Conservation (phyloP, 139 green algal species). For the Zygnema cylindricum region DNA sequence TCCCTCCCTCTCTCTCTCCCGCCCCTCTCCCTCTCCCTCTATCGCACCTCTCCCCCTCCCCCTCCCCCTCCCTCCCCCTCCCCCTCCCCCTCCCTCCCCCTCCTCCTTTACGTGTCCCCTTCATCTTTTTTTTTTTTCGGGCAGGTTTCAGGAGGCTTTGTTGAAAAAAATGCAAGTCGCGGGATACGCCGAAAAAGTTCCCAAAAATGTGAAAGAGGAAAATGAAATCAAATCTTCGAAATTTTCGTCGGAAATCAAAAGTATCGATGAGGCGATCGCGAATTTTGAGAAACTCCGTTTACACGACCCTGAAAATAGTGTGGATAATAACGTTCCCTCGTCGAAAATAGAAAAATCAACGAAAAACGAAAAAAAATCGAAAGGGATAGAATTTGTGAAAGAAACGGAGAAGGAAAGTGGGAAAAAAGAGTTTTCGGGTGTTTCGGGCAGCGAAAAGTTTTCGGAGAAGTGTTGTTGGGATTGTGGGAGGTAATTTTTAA, state of each 20-base stretch:
- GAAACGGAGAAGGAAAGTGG: neutral
- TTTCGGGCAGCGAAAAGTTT: neutral
- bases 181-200: slow-evolving; percentile 66
- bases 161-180: slow-evolving; percentile 61
- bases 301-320: slow-evolving; percentile 2
- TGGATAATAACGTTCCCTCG: neutral
- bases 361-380: neutral
- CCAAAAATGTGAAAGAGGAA: slow-evolving; percentile 58
- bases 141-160: slow-evolving; percentile 45
- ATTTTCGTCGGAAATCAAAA: slow-evolving; percentile 55
- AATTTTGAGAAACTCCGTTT: slow-evolving; percentile 60
- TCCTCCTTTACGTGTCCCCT: neutral
- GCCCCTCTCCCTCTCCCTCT: neutral
- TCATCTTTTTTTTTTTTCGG: neutral
- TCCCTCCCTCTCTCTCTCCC: neutral
- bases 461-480: neutral
- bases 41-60: neutral
- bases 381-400: neutral
- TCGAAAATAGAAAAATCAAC: neutral
- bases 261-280: slow-evolving; percentile 41
- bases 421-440: neutral
- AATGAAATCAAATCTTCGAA: slow-evolving; percentile 55
- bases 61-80: neutral
- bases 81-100: neutral
- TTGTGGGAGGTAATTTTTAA: neutral